These are phyloP conservation scores for Vaccinium corymbosum DNA, from an alignment of 148 eudicot genomes.

Conservation along the genomic window DNA sequence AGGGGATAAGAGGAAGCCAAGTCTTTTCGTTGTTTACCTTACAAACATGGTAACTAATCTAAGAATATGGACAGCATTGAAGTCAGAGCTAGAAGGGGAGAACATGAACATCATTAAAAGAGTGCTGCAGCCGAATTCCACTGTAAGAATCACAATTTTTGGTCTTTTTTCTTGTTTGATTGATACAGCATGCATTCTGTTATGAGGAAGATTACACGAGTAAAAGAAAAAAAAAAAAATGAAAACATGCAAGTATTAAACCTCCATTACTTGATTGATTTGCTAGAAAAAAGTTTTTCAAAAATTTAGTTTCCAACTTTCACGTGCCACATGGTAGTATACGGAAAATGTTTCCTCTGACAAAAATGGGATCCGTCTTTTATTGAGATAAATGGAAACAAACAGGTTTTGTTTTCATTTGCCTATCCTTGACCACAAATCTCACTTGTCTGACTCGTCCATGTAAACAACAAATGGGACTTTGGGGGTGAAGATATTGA, in stretches of 20 bases:
- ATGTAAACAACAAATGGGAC: too few relatives aligned
- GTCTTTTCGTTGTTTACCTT: slow-evolving; percentile 32
- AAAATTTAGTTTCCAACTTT: too few relatives aligned
- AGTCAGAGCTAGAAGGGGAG: slow-evolving; percentile 28
- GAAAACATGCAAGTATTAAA: too few relatives aligned
- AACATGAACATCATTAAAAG: slow-evolving; percentile 24
- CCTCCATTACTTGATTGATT: background rate
- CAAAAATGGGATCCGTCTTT: background rate
- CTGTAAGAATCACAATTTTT: slow-evolving; percentile 23
- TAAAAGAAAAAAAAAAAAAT: too few relatives aligned
- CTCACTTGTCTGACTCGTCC: too few relatives aligned
- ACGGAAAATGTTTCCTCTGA: background rate
- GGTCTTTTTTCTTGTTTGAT: too few relatives aligned
- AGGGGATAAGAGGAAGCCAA: slow-evolving; percentile 3
- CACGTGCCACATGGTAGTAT: too few relatives aligned
- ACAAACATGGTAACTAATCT: slow-evolving; percentile 36
- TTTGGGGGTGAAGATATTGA: too few relatives aligned
- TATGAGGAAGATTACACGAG: too few relatives aligned
- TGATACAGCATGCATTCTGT: too few relatives aligned
- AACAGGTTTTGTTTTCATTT: too few relatives aligned
- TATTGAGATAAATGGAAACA: background rate
- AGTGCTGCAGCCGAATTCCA: slow-evolving; percentile 15
- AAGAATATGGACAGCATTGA: slow-evolving; percentile 47
- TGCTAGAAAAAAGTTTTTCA: background rate
- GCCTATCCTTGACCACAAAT: background rate